Evolutionary conservation across 768 basidiomycete species (phyloP).

Genomic region (Boletus subparvulus): DNA sequence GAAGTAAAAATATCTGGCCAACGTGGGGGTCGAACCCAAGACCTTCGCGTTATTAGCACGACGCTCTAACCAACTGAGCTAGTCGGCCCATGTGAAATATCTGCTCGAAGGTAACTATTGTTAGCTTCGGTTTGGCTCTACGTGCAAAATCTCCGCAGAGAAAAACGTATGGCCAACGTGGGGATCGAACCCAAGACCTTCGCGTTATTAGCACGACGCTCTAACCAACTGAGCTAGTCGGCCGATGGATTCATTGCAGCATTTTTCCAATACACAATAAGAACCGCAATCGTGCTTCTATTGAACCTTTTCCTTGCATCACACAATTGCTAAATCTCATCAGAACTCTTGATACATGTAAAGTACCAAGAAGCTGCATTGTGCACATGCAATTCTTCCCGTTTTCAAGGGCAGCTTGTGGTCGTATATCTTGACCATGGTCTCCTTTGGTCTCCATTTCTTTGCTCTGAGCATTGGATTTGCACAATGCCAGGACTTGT

Average conservation of each 20-base stretch:
- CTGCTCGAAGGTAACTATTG: too few relatives aligned
- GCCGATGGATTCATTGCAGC: background rate
- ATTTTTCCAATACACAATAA: too few relatives aligned
- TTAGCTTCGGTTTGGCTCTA: too few relatives aligned
- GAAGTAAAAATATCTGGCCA: constrained; percentile 9
- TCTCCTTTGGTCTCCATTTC: background rate
- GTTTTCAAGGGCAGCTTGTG: background rate
- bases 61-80: constrained; percentile 37
- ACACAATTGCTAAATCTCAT: too few relatives aligned
- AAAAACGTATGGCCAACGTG: constrained; percentile 54
- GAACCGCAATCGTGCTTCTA: too few relatives aligned
- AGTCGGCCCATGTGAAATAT: constrained; percentile 24
- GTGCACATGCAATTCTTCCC: background rate
- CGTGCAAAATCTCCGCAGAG: too few relatives aligned
- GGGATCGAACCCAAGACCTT: constrained; percentile 77
- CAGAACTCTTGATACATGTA: background rate
- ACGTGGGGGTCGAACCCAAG: constrained; percentile 22
- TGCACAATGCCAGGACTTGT: constrained; percentile 40
- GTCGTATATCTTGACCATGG: background rate
- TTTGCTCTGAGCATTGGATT: constrained; percentile 1
- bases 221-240: constrained; percentile 37
- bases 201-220: constrained; percentile 37
- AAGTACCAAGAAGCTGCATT: background rate
- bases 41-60: constrained; percentile 33
- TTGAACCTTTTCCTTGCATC: too few relatives aligned